Conservation (phyloP, 257 asterid genomes). For the Petunia axillaris region DNA sequence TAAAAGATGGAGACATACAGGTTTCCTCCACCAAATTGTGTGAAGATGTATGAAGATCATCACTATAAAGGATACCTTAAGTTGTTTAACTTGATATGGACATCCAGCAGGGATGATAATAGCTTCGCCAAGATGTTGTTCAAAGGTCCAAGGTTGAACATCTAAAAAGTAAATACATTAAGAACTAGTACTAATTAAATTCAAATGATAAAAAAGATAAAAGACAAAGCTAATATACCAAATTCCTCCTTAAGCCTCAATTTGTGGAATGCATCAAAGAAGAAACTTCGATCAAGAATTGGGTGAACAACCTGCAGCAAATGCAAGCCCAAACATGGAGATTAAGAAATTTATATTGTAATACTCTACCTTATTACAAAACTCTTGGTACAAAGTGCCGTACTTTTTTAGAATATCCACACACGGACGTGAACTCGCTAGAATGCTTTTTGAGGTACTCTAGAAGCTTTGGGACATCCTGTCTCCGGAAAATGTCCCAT, state of each 20-base stretch:
- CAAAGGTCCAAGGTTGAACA: constrained; percentile 90
- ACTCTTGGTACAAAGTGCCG: constrained; percentile 26
- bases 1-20: neutral
- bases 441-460: constrained; percentile 79
- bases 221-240: constrained; percentile 52
- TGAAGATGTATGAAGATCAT: constrained; percentile 12
- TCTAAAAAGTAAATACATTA: constrained; percentile 43
- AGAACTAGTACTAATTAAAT: neutral
- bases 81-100: constrained; percentile 84
- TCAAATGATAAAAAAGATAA: constrained; percentile 16
- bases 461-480: constrained; percentile 86
- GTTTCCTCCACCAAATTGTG: neutral
- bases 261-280: constrained; percentile 92
- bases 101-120: constrained; percentile 98
- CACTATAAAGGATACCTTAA: constrained; percentile 54
- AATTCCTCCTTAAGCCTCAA: constrained; percentile 90
- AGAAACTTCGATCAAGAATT: constrained; percentile 78
- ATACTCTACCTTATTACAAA: constrained; percentile 20
- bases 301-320: constrained; percentile 74
- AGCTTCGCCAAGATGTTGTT: constrained; percentile 88
- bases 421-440: constrained; percentile 58
- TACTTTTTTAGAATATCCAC: constrained; percentile 62
- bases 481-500: constrained; percentile 87
- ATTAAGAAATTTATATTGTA: constrained; percentile 13
- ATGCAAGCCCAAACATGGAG: constrained; percentile 22